Base-by-base conservation (phyloP, 768 basidiomycete genomes). In the Tricholoma bakamatsutake region DNA sequence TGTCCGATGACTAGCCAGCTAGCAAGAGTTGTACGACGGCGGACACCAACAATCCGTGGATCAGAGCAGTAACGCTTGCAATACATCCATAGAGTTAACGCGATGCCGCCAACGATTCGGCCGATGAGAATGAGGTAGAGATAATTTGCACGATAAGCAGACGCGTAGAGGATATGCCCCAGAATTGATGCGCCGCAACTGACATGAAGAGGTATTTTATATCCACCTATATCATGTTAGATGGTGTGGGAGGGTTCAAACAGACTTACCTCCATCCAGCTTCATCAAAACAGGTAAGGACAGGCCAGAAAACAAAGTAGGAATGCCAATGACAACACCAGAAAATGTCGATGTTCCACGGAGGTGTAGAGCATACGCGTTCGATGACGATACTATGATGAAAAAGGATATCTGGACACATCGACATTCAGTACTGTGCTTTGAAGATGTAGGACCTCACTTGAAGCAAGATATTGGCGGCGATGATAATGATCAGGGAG, bases 281-380 rank as follows among this genome's bases (percentile, higher is more conserved):
- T 64, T 78, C 43, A 78, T 76, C 52, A 88, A 67, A 3, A 83
- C 83, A 15, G 87, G 63, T 12, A 88, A 73, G 1, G 76, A 67
- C 0, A 88, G 57, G 0, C 83, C 85, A 31, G 84, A 79, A 56
- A 87, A 77, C 2, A 81, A 68, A 9, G 82, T 80, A 9, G 85
- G 87, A 56, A 88, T 84, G 60, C 87, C 87, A 56, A 87, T 81
- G 33, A 79, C 77, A 5, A 89, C 62, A 51, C 87, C 85, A 34
- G 85, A 82, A 64, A 88, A 89, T 0, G 83, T 84, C n/a, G 83
- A 72, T n/a, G 72, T 78, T 15, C 86, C 87, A 21, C 85, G 85
- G 6, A 88, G 71, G 59, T 79, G 72, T 56, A 80, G 74, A 0
- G 84, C 81, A 62, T 88, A 87, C 50, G 74, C 72, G 61, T 79